Evolutionary conservation across 2,329 filamentous ascomycete genomes (phyloP).

Genomic region (Drechslerella stenobrocha): DNA sequence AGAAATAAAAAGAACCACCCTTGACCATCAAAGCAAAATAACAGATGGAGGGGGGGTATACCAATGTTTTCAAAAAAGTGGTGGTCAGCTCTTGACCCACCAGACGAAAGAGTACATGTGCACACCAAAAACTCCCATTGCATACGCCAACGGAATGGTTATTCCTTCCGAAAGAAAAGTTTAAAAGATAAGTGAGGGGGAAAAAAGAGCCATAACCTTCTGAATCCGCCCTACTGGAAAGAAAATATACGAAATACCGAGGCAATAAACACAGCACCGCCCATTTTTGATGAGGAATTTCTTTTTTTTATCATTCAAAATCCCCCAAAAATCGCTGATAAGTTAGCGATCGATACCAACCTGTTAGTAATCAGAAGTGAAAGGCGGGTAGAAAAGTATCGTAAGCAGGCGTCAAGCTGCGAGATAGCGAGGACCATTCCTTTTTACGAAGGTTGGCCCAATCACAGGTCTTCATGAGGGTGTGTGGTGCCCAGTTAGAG

Average conservation of each 20-base stretch:
- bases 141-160: background rate
- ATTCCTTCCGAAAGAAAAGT: background rate
- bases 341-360: no score
- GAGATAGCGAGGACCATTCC: slow-evolving; percentile 18
- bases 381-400: slow-evolving; percentile 1
- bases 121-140: slow-evolving; percentile 8
- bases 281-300: slow-evolving; percentile 20
- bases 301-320: no score
- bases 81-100: slow-evolving; percentile 9
- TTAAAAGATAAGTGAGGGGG: background rate
- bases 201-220: background rate
- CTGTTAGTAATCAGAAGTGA: slow-evolving; percentile 18
- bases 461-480: slow-evolving; percentile 36
- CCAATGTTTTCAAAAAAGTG: background rate
- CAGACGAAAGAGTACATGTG: background rate
- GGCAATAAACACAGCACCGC: slow-evolving; percentile 28
- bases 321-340: no score
- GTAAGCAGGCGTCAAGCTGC: slow-evolving; percentile 2
- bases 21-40: background rate
- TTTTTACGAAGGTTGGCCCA: slow-evolving; percentile 26
- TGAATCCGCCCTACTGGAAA: background rate
- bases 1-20: slow-evolving; percentile 3
- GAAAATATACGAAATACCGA: slow-evolving; percentile 3
- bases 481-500: slow-evolving; percentile 12
- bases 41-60: background rate